Base-by-base conservation (phyloP, 306 rosid genomes). In the Crotalaria pallida region DNA sequence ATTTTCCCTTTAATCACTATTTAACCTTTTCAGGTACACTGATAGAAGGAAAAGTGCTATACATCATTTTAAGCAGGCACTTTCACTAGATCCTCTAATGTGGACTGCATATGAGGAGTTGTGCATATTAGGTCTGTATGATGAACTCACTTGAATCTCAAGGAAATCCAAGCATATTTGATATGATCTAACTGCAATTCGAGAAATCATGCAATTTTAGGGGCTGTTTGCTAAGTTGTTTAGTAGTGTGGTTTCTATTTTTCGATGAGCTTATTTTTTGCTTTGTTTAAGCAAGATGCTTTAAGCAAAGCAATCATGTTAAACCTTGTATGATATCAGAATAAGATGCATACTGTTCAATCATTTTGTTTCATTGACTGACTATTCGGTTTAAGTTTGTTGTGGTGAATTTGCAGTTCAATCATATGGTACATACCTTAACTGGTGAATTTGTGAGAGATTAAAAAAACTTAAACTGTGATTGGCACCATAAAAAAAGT, bases 71-170 rank as follows among this genome's bases (percentile, higher is more conserved):
- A 82, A 78, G 72, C 75, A 64, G 80, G 86, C 86, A 40, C 64
- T 78, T 31, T 82, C 74, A 31, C 34, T 74, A 59, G 86, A 82
- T 78, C 83, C 86, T 70, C 74, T 82, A 45, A 82, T 82, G 80
- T 82, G 99, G 99, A 83, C 84, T 67, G 99, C 99, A 26, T 95
- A 82, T 50, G 97, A 89, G 53, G 99, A 91, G 69, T 86, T 94
- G 43, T 94, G 98, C 72, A 67, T 86, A 77, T 82, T 94, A 90
- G 98, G 98, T 90, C 15, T 69, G 85, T 79, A 53, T 71, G 78
- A 26, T 9, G 58, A 75, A 67, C 13, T 48, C 64, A 29, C 29
- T 59, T 48, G 24, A 60, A 80, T 76, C 44, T 31, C 18, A 3
- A 47, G 17, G 9, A 22, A 23, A 56, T 1, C 8, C 11, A 1